Evolutionary conservation across 2,329 filamentous ascomycete genomes (phyloP).

Genomic region (Monosporascus cannonballus): DNA sequence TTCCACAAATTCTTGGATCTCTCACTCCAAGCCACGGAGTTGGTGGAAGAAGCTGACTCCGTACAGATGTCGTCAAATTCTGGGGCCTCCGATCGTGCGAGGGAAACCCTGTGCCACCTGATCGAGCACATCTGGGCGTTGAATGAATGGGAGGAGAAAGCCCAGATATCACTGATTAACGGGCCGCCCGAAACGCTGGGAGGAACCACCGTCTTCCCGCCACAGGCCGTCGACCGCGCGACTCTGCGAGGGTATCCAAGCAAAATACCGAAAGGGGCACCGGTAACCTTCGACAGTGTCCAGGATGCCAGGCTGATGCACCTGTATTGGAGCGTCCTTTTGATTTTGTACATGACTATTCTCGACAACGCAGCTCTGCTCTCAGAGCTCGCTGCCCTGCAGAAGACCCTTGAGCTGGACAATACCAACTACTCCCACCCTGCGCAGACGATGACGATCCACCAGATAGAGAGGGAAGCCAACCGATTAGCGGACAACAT

Average conservation of each 20-base stretch:
- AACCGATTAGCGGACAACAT: constrained; percentile 11
- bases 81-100: not conserved
- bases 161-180: not conserved
- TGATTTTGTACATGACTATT: constrained; percentile 14
- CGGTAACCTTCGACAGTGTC: constrained; percentile 9
- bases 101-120: constrained; percentile 2
- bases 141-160: constrained; percentile 4
- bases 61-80: not conserved
- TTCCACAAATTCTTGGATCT: constrained; percentile 14
- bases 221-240: not conserved
- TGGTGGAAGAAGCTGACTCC: constrained; percentile 9
- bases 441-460: not conserved
- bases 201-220: not conserved
- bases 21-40: constrained; percentile 7
- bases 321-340: constrained; percentile 10
- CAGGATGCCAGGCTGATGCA: constrained; percentile 12
- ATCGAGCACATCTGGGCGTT: constrained; percentile 7
- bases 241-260: constrained; percentile 11
- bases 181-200: not conserved
- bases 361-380: constrained; percentile 7
- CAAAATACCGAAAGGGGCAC: constrained; percentile 1
- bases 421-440: not conserved
- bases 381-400: constrained; percentile 1
- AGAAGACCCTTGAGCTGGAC: not conserved
- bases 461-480: constrained; percentile 7